phyloP scores from a whole-genome alignment of 1,139 yeast genomes.

The Yamadazyma jaroonii region DNA sequence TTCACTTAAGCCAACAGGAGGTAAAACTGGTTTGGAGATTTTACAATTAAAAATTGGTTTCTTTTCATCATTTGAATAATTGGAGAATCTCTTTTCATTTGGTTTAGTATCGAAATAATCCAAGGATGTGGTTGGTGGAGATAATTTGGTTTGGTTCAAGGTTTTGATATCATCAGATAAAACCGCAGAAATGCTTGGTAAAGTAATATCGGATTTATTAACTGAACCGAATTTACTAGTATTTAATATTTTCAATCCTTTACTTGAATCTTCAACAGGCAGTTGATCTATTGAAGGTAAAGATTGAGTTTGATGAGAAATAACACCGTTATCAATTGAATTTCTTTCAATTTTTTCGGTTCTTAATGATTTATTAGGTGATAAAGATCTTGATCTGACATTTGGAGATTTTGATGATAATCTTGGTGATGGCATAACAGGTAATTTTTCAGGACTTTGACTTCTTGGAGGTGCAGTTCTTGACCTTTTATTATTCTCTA shows the following conservation, averaged over 20 bases:
- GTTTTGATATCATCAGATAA: constrained; percentile 28
- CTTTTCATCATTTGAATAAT: neutral
- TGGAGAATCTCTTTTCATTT: constrained; percentile 22
- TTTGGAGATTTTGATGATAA: constrained; percentile 7
- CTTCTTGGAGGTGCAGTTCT: constrained; percentile 50
- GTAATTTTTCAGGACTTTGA: constrained; percentile 7
- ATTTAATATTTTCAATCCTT: constrained; percentile 2
- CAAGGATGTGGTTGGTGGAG: constrained; percentile 44
- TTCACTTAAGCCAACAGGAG: constrained; percentile 27
- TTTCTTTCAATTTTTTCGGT: constrained; percentile 21
- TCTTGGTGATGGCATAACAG: constrained; percentile 1
- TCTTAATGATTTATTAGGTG: constrained; percentile 21
- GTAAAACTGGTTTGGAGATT: constrained; percentile 26
- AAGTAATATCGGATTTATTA: constrained; percentile 16
- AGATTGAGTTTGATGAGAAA: neutral
- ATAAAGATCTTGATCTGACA: constrained; percentile 31
- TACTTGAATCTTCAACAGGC: constrained; percentile 1
- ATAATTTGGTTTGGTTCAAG: constrained; percentile 27
- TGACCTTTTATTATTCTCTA: constrained; percentile 30
- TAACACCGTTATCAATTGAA: constrained; percentile 2
- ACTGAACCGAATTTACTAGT: constrained; percentile 1
- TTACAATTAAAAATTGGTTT: constrained; percentile 44
- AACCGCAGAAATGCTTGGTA: constrained; percentile 45
- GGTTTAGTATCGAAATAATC: constrained; percentile 50
- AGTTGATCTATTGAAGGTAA: neutral